Evolutionary conservation across 345 rosid genomes (phyloP).

Genomic region (Mangifera indica): DNA sequence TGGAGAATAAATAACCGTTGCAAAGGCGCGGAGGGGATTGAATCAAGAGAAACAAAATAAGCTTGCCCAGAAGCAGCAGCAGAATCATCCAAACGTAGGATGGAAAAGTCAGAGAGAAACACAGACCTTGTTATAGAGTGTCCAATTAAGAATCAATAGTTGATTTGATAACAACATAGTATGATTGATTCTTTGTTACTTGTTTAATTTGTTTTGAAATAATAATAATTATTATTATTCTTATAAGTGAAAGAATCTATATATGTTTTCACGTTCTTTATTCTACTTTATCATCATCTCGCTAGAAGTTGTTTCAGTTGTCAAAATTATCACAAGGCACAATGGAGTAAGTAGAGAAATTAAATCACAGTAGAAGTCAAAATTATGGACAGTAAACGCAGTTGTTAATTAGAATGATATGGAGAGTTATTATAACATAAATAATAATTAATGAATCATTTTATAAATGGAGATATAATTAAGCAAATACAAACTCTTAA

Average conservation of each 20-base stretch:
- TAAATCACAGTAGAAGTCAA: too few species aligned
- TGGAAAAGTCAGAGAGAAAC: background rate
- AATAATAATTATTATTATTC: too few species aligned
- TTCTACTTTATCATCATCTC: too few species aligned
- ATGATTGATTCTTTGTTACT: slow-evolving; percentile 6
- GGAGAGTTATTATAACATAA: too few species aligned
- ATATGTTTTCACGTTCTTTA: background rate
- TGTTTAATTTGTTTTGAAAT: background rate
- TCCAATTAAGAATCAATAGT: background rate
- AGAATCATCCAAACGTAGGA: background rate
- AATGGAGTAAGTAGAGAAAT: too few species aligned
- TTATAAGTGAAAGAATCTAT: slow-evolving; percentile 13
- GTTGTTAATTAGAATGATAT: too few species aligned
- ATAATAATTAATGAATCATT: too few species aligned
- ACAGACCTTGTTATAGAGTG: background rate
- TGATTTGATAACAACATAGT: background rate
- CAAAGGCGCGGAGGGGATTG: slow-evolving; percentile 30
- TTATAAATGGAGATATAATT: too few species aligned
- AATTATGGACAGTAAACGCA: too few species aligned
- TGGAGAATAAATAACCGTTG: slow-evolving; percentile 42
- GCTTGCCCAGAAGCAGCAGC: slow-evolving; percentile 18
- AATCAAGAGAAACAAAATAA: slow-evolving; percentile 29
- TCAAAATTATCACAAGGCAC: too few species aligned
- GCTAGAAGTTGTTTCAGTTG: too few species aligned
- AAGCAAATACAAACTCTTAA: too few species aligned